Evolutionary conservation across 495 filamentous ascomycete species (phyloP).

Genomic region (Xanthoparmelia taractica): DNA sequence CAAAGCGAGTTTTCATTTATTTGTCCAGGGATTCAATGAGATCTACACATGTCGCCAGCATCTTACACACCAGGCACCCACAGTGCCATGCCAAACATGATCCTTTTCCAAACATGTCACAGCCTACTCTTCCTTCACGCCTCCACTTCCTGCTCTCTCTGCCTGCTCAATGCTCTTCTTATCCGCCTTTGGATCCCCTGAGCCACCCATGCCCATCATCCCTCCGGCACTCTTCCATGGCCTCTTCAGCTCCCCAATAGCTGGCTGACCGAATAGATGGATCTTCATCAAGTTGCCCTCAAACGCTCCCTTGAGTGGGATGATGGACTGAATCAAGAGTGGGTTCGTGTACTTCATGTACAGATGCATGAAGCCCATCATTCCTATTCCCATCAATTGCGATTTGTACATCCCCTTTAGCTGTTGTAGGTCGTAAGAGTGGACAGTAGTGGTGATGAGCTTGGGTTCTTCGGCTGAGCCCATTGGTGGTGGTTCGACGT

Average conservation of each 20-base stretch:
- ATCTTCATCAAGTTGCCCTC: constrained; percentile 95
- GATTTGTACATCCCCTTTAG: constrained; percentile 73
- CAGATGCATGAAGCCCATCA: constrained; percentile 98
- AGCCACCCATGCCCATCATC: constrained; percentile 63
- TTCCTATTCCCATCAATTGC: constrained; percentile 88
- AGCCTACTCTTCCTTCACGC: constrained; percentile 75
- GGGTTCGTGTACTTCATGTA: constrained; percentile 99
- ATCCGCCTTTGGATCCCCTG: constrained; percentile 75
- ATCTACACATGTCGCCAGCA: constrained; percentile 3
- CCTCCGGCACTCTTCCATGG: constrained; percentile 86
- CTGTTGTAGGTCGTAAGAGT: constrained; percentile 84
- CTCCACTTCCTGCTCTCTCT: constrained; percentile 77
- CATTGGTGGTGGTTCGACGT: constrained; percentile 90
- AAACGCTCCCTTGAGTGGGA: constrained; percentile 89
- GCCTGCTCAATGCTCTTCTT: constrained; percentile 90
- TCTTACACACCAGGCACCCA: background rate
- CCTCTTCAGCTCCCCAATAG: constrained; percentile 81
- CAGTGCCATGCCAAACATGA: background rate
- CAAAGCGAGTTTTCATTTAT: background rate
- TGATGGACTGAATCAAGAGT: constrained; percentile 95
- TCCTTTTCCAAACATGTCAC: background rate
- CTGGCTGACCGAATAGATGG: constrained; percentile 83
- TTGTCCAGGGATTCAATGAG: background rate
- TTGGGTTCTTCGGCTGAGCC: constrained; percentile 88
- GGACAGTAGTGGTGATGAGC: constrained; percentile 88